Evolutionary conservation across 1,139 yeast species (phyloP).

Genomic region (Candida sojae): DNA sequence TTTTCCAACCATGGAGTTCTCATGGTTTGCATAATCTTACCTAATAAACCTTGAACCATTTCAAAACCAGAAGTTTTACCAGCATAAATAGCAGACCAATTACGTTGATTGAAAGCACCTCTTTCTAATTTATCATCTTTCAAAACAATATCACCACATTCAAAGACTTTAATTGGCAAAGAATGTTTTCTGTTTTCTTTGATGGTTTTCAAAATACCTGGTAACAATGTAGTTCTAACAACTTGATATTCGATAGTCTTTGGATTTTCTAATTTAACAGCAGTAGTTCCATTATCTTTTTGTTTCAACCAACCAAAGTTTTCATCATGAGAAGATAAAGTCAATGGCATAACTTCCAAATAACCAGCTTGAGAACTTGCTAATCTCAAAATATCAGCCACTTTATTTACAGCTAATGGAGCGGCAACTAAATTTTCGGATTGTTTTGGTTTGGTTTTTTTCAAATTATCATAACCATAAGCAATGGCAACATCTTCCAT

Average conservation of each 20-base stretch:
- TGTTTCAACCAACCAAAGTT: conserved; percentile 84
- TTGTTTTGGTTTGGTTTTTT: conserved; percentile 71
- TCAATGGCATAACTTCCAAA: conserved; percentile 93
- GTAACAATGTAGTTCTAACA: conserved; percentile 90
- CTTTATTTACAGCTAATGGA: conserved; percentile 87
- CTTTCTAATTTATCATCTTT: conserved; percentile 81
- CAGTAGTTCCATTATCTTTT: conserved; percentile 71
- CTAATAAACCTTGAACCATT: conserved; percentile 88
- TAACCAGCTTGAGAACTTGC: conserved; percentile 96
- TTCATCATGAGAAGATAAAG: conserved; percentile 95
- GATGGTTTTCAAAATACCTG: conserved; percentile 93
- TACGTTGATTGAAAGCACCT: conserved; percentile 88
- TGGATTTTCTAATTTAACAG: conserved; percentile 93
- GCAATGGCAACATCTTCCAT: conserved; percentile 99
- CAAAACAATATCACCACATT: conserved; percentile 91
- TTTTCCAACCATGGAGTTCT: conserved; percentile 82
- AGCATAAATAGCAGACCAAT: conserved; percentile 92
- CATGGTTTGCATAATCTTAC: conserved; percentile 94
- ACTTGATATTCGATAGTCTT: conserved; percentile 97
- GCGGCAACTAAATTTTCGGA: conserved; percentile 81
- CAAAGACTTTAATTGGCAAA: conserved; percentile 92
- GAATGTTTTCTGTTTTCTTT: conserved; percentile 96
- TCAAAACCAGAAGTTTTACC: conserved; percentile 97
- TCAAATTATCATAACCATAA: conserved; percentile 89
- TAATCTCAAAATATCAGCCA: conserved; percentile 84